These are phyloP conservation scores for Diaporthe australafricana DNA, from an alignment of 2,329 filamentous ascomycete species.

Conservation along the genomic window DNA sequence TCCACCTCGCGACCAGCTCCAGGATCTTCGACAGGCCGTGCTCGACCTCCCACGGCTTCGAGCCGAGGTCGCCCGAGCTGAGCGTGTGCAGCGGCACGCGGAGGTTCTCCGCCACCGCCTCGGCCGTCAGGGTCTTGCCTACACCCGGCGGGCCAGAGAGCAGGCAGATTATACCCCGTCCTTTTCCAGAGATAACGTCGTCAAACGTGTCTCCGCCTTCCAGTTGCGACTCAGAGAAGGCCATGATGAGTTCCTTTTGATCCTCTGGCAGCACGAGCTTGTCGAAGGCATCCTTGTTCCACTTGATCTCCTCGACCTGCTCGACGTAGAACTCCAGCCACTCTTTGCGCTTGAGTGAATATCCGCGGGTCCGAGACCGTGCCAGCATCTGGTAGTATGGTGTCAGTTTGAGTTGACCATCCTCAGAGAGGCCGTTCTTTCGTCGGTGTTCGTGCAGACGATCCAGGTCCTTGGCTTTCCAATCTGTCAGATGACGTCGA, in stretches of 20 bases:
- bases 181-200: conserved; percentile 65
- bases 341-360: conserved; percentile 59
- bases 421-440: conserved; percentile 37
- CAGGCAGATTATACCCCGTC: conserved; percentile 61
- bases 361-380: conserved; percentile 55
- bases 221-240: conserved; percentile 61
- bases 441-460: conserved; percentile 44
- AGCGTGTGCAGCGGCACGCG: conserved; percentile 62
- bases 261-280: conserved; percentile 61
- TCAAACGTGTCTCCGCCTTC: conserved; percentile 55
- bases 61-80: conserved; percentile 77
- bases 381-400: conserved; percentile 49
- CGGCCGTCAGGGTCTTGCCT: conserved; percentile 62
- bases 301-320: conserved; percentile 56
- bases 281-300: conserved; percentile 61
- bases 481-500: conserved; percentile 46
- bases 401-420: conserved; percentile 43
- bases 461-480: conserved; percentile 48
- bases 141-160: conserved; percentile 61
- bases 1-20: conserved; percentile 79
- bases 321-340: conserved; percentile 64
- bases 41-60: conserved; percentile 73
- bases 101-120: conserved; percentile 62
- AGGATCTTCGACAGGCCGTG: conserved; percentile 74
- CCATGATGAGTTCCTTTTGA: conserved; percentile 63